phyloP scores from a whole-genome alignment of 495 filamentous ascomycete species.

The Friedmanniomyces endolithicus region DNA sequence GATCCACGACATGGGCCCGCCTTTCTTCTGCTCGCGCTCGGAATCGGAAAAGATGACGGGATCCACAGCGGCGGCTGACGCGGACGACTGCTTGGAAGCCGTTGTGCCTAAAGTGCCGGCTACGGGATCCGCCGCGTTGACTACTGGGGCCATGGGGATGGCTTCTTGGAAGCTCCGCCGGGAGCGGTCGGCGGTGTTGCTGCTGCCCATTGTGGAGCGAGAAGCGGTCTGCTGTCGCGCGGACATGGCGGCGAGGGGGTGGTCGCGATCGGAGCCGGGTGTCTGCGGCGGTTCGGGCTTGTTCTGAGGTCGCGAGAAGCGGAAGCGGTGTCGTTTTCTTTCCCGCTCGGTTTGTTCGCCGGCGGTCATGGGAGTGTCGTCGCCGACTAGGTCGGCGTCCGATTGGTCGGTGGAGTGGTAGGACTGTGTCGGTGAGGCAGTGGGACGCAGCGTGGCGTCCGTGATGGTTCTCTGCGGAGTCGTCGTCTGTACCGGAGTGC shows the following conservation, averaged over 20 bases:
- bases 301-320: conserved; percentile 48
- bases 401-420: conserved; percentile 35
- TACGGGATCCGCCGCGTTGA: conserved; percentile 17
- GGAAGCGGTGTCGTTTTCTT: conserved; percentile 57
- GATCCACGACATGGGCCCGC: conserved; percentile 64
- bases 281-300: conserved; percentile 37
- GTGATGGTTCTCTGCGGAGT: conserved; percentile 11
- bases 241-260: conserved; percentile 13
- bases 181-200: background rate
- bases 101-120: background rate
- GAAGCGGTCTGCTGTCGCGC: conserved; percentile 11
- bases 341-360: conserved; percentile 42
- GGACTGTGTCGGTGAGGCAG: conserved; percentile 18
- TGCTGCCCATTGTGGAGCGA: conserved; percentile 21
- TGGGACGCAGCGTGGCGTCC: conserved; percentile 15
- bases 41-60: conserved; percentile 17
- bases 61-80: background rate
- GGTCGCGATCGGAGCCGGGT: background rate
- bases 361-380: conserved; percentile 48
- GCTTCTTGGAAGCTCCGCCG: conserved; percentile 17
- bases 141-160: background rate
- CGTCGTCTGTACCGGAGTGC: conserved; percentile 27
- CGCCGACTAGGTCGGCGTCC: conserved; percentile 52
- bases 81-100: background rate
- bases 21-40: conserved; percentile 39